Evolutionary conservation across 192 early-diverging fungal genomes (phyloP).

Genomic region (Umbelopsis vinacea): DNA sequence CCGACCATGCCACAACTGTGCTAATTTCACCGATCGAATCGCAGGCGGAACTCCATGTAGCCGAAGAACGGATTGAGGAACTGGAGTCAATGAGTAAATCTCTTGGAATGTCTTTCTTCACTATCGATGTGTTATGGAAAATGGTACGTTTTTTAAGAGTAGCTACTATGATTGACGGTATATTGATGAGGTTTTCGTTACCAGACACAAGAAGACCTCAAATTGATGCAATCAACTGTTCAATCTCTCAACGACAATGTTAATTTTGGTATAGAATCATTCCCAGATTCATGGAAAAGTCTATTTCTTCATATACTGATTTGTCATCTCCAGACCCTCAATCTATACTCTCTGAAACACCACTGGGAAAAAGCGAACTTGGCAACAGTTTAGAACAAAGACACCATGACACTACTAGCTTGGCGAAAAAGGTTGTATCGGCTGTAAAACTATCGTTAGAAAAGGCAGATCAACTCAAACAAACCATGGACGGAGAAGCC

Average conservation of each 20-base stretch:
- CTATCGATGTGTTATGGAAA: slow-evolving; percentile 14
- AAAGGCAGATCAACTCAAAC: neutral
- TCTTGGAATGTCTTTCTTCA: neutral
- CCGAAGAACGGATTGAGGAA: neutral
- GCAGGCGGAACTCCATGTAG: neutral
- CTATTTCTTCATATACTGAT: too few relatives aligned
- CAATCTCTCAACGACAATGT: neutral
- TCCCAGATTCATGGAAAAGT: too few relatives aligned
- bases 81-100: neutral
- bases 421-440: slow-evolving; percentile 3
- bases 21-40: neutral
- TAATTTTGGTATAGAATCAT: neutral
- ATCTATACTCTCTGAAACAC: neutral
- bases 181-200: too few relatives aligned
- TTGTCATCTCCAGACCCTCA: too few relatives aligned
- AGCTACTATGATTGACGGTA: too few relatives aligned
- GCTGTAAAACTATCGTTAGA: neutral
- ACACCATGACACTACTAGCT: neutral
- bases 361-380: neutral
- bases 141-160: neutral
- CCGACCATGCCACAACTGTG: neutral
- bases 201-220: slow-evolving; percentile 11
- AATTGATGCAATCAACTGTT: neutral
- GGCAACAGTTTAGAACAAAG: neutral
- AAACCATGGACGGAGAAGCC: neutral